Percentiles rank a stretch among this genome's conserved stretches.
phyloP scores from a whole-genome alignment of 495 filamentous ascomycete genomes.

The Penicillium cataractarum region DNA sequence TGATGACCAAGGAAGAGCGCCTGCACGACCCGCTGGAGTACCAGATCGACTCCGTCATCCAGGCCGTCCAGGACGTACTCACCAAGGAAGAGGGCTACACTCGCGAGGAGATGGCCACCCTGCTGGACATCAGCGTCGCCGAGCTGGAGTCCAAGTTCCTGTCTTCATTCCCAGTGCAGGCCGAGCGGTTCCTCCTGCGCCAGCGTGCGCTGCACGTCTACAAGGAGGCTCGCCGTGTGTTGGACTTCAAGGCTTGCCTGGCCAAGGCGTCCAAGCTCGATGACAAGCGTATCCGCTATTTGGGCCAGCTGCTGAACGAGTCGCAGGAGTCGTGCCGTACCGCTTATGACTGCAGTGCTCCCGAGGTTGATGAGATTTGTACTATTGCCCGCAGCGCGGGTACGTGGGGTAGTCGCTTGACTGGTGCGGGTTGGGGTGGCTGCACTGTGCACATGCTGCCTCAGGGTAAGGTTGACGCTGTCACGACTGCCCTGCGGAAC shows the following conservation, averaged over 20 bases:
- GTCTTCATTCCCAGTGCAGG: constrained; percentile 82
- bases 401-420: constrained; percentile 82
- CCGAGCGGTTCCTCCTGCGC: constrained; percentile 83
- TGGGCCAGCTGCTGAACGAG: constrained; percentile 87
- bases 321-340: constrained; percentile 85
- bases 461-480: constrained; percentile 78
- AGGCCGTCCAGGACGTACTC: constrained; percentile 64
- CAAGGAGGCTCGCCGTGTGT: constrained; percentile 82
- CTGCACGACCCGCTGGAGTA: constrained; percentile 57
- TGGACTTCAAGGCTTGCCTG: constrained; percentile 78
- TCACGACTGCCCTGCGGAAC: constrained; percentile 73
- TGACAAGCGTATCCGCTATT: constrained; percentile 62
- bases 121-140: constrained; percentile 67
- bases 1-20: constrained; percentile 68
- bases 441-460: constrained; percentile 94
- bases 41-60: constrained; percentile 71
- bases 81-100: constrained; percentile 82
- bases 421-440: constrained; percentile 96
- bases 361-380: constrained; percentile 88
- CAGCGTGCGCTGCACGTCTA: constrained; percentile 90
- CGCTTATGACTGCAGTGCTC: constrained; percentile 85
- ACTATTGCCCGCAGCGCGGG: constrained; percentile 75
- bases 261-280: constrained; percentile 53
- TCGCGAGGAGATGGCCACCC: constrained; percentile 77
- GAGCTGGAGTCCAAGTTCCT: constrained; percentile 77